Evolutionary conservation across 2,329 filamentous ascomycete species (phyloP).

Genomic region (Trichoderma pleuroti): DNA sequence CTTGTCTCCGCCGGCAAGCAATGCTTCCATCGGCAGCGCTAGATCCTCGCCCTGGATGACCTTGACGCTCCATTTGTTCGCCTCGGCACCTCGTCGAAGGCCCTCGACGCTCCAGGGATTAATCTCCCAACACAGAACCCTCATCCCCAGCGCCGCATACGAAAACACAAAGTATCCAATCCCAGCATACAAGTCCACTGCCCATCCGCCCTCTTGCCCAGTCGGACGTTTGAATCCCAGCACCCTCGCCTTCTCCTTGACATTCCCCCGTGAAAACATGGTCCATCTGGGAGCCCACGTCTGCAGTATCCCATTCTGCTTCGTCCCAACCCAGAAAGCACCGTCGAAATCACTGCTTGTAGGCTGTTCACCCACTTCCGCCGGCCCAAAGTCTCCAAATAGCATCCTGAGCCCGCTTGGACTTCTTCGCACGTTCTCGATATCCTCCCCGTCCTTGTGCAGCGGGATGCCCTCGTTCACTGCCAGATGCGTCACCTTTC

Average conservation of each 20-base stretch:
- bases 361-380: constrained; percentile 27
- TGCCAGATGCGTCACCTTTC: constrained; percentile 53
- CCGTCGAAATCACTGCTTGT: constrained; percentile 53
- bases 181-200: constrained; percentile 83
- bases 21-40: constrained; percentile 34
- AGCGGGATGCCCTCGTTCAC: constrained; percentile 60
- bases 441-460: constrained; percentile 29
- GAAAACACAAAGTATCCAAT: constrained; percentile 93
- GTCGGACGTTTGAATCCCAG: constrained; percentile 45
- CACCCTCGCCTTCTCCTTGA: constrained; percentile 81
- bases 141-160: constrained; percentile 68
- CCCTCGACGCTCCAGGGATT: constrained; percentile 88
- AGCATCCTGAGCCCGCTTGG: constrained; percentile 68
- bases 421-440: constrained; percentile 68
- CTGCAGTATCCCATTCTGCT: constrained; percentile 77
- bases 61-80: constrained; percentile 62
- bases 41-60: constrained; percentile 47
- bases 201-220: constrained; percentile 39
- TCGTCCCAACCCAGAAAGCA: constrained; percentile 76
- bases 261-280: constrained; percentile 91
- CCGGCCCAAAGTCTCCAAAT: constrained; percentile 69
- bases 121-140: constrained; percentile 83
- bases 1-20: constrained; percentile 44
- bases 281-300: constrained; percentile 86
- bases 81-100: constrained; percentile 67